Base-by-base conservation (phyloP, 345 rosid genomes). In the Brassica cretica region DNA sequence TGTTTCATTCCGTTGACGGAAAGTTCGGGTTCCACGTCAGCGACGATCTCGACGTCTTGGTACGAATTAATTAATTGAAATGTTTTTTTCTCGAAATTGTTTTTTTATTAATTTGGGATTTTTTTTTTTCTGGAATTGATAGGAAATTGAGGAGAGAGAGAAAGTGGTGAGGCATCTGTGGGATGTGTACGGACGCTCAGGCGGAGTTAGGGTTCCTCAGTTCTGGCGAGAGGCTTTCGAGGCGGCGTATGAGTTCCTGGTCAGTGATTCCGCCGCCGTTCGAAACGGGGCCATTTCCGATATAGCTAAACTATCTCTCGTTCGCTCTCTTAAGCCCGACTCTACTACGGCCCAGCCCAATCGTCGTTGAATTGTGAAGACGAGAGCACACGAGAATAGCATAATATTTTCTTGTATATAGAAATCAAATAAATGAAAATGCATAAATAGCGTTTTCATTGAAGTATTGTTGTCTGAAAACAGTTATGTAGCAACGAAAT, bases 141-240 rank as follows among this genome's bases (percentile, higher is more conserved):
- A 91, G 97, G 94, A 89, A 80, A 82, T 93, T 69, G 97, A 90
- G 76, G 91, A 93, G 73, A 87, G 90, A n/a, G 91, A 88, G 94
- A 88, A 87, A 70, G 75, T 82, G 70, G 98, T 90, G 84, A 84
- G 79, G 85, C 88, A 75, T 41, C 87, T 90, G 97, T 91, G 98
- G 97, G 89, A 90, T 63, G 84, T 88, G 64, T 93, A 93, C 77
- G 85, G 86, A 15, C 93, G 91, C 0, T 82, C 92, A 76, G 78
- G 82, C 0, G 86, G 79, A 3, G 82, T 66, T 33, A 86, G 80
- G 25, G 68, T 93, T 77, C 88, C 95, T 27, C 78, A 85, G 46
- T 91, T 93, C 71, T 91, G 97, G 97, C 83, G 69, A 41, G 90
- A 86, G 25, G 97, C 98, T 72, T 89, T 88, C 53, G 90, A 87